phyloP scores from a whole-genome alignment of 1,284 basidiomycete genomes.

The Schizopora paradoxa region DNA sequence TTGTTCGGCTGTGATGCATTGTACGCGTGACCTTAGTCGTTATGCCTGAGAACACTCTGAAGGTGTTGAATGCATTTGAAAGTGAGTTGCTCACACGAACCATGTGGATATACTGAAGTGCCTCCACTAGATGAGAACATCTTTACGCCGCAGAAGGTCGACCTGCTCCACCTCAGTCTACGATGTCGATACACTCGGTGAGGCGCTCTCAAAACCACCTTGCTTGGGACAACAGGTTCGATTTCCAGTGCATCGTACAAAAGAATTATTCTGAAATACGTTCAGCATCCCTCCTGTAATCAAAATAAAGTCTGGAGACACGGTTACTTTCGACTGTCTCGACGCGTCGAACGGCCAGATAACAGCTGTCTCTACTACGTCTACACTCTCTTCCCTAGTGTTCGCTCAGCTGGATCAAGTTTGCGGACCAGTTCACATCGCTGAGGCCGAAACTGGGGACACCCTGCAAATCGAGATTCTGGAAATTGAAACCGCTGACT shows the following conservation, averaged over 20 bases:
- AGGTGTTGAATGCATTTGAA: too few species aligned
- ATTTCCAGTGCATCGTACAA: slow-evolving; percentile 1
- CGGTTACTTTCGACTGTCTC: slow-evolving; percentile 52
- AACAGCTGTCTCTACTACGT: slow-evolving; percentile 36
- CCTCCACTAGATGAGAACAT: too few species aligned
- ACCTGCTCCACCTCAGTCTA: too few species aligned
- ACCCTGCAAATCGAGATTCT: slow-evolving; percentile 54
- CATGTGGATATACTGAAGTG: too few species aligned
- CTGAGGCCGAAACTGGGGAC: slow-evolving; percentile 47
- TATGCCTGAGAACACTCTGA: too few species aligned
- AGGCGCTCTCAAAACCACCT: slow-evolving; percentile 45
- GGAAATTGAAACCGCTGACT: slow-evolving; percentile 43
- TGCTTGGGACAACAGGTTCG: slow-evolving; percentile 56
- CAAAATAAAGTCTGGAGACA: slow-evolving; percentile 46
- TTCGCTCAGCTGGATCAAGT: slow-evolving; percentile 51
- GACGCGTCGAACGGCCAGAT: slow-evolving; percentile 61
- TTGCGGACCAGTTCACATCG: slow-evolving; percentile 50
- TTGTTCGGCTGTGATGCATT: too few species aligned
- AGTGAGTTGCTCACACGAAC: too few species aligned
- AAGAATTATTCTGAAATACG: not conserved
- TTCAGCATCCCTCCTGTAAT: slow-evolving; percentile 46
- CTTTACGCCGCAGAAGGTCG: too few species aligned
- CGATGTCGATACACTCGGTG: slow-evolving; percentile 50
- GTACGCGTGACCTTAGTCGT: too few species aligned
- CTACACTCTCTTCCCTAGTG: slow-evolving; percentile 34